Evolutionary conservation across 106 monocot species (phyloP), one percentile per base, ranked within the genome.

Genomic region (Vanilla planifolia): DNA sequence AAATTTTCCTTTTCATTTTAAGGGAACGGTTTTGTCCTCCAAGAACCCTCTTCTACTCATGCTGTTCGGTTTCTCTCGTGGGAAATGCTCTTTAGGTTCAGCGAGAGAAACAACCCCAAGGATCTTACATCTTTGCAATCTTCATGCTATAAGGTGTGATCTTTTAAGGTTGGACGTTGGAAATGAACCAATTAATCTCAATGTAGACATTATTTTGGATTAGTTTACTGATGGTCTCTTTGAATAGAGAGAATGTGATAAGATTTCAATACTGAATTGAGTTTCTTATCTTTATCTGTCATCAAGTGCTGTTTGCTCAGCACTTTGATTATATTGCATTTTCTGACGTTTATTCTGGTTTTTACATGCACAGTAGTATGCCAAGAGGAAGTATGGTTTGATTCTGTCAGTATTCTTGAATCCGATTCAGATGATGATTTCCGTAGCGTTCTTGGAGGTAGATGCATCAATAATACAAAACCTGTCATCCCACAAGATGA

Each of bases 381-480:
- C 61, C 72, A 84, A 69, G 84, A 89, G 46, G 89, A 89, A 34
- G 68, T 61, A 64, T 89, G 89, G 89, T 84, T 84, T 67, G 84
- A 89, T 59, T 85, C 80, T 51, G 30, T 75, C 29, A 84, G 89
- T 55, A 84, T 84, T 64, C 27, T 85, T 21, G 89, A 78, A 28
- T 84, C 89, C 51, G 89, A 89, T 73, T 78, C 77, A 24, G 84
- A 84, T 51, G 84, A 89, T 66, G 89, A 89, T 45, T 81, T 75
- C 62, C 81, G 37, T 33, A 85, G 89, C 50, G 71, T 78, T 15
- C 75, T 70, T 75, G 89, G 81, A 74, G 77, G 84, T 87, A 58
- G 11, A 17, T 1, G 27, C 13, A 63, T 2, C 4, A 33, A 32
- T n/a, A n/a, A n/a, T n/a, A n/a, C 17, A 13, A 51, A 8, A 27